A percentile compares a stretch with the other conserved stretches of the same genome.
Conservation (phyloP, 1,139 yeast genomes). For the Spathaspora sp. region DNA sequence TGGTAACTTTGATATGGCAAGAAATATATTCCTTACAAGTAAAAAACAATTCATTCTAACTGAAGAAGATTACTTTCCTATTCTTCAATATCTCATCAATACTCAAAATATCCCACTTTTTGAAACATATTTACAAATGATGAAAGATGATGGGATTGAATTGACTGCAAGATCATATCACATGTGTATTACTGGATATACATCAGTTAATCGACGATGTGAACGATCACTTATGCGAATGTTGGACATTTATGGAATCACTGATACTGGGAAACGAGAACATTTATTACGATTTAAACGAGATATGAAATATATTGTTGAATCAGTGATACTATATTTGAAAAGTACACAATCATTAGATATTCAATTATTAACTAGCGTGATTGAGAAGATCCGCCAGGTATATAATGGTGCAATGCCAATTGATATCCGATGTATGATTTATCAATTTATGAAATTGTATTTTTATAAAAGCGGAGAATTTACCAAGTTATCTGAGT, state of each 20-base stretch:
- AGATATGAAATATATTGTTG: neutral
- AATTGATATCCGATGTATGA: neutral
- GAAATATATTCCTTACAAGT: neutral
- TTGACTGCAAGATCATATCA: constrained; percentile 7
- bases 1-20: neutral
- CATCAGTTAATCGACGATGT: too few species aligned
- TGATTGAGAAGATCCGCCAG: neutral
- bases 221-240: neutral
- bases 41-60: neutral
- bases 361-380: neutral
- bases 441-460: neutral
- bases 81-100: neutral
- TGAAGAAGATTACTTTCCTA: constrained; percentile 3
- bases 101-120: too few species aligned
- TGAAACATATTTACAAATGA: constrained; percentile 2
- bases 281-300: neutral
- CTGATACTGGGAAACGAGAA: neutral
- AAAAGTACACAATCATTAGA: neutral
- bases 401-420: neutral
- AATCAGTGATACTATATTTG: neutral
- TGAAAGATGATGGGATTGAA: constrained; percentile 4
- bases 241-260: neutral
- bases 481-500: neutral
- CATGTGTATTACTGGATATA: neutral
- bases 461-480: neutral